Base-by-base conservation (phyloP, 2,329 filamentous ascomycete genomes). In the Sphaerostilbella broomeana region DNA sequence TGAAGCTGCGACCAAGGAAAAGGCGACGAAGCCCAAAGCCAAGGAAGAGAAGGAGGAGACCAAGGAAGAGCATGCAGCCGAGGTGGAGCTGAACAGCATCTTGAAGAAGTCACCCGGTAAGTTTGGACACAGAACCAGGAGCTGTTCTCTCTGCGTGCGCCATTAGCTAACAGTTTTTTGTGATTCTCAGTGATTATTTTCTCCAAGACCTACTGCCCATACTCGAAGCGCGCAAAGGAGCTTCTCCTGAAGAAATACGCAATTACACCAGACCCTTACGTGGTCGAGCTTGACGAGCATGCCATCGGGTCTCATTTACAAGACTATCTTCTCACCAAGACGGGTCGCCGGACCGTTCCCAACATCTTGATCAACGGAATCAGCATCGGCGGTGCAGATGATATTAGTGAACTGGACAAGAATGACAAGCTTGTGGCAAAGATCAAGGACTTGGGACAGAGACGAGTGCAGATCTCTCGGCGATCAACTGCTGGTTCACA, bases 191-290 rank as follows among this genome's bases (percentile, higher is more conserved):
- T 97, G 44, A 85, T 95, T 59, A 86, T 98, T 53, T 97, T 97
- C 68, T 95, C 88, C 48, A 97, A 98, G 64, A 78, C 84, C 1
- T 95, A 90, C 65, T 98, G 92, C 62, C 87, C 84, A 1, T 82
- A 77, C 65, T 95, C 88, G 36, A 83, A 80, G 57, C 80, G 79
- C 51, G 92, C 92, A 31, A 98, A 98, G 65, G 70, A 72, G 29
- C 75, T 97, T 40, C 75, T 98, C 27, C 77, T 95, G 28, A 78
- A 89, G 16, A 81, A 84, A 52, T 97, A 97, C 68, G 70, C 69
- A 39, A 94, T 98, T 57, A 75, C 78, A 1, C 92, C 92, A 0
- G 65, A 77, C 9, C 92, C 92, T 0, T 84, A 81, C 55, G 84
- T 98, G 6, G 88, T 97, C 36, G 92, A 98, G 64, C 76, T 98